Evolutionary conservation across 805 yeast species (phyloP), one percentile per base, ranked within the genome.

Genomic region (Kurtzmaniella fragi): DNA sequence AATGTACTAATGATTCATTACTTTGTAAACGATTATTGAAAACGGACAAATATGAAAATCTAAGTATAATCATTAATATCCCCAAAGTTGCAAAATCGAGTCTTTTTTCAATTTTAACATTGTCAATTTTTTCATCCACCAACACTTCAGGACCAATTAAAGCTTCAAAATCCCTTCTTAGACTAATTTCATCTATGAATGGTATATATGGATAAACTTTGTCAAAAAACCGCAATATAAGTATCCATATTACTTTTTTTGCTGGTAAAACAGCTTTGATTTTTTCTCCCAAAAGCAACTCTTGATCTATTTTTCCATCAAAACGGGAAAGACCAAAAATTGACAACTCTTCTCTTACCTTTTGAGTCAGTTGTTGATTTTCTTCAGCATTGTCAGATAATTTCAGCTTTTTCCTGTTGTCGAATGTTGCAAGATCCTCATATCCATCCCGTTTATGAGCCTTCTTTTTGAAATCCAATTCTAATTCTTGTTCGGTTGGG

Each of bases 131-230:
- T 11, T 42, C 49, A 31, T 57, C 62, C 32, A 34, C 43, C 46
- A 36, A 53, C 32, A 33, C 55, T 38, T 50, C 59, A 2, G 57
- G 46, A 2, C 80, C 83, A 26, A 80, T 20, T 20, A 57, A 5
- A 79, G 69, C 17, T 66, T 52, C 1, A 59, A 46, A 13, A 78
- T 54, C 35, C 71, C 70, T 14, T 47, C 47, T 38, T 68, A 78
- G 76, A 8, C 64, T 63, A 38, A 48, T 61, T 52, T 82, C 87
- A 55, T 82, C 88, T 27, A 82, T 58, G 44, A 74, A 78, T 2
- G 93, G 90, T 48, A 82, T 65, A 41, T 74, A 80, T 11, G 84
- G 73, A 53, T 84, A 84, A 4, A 82, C 58, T 27, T 70, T 66
- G 9, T 67, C 68, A 52, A 83, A 83, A 45, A 76, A 83, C 45